Conservation (phyloP, 208 protist genomes). For the Strigomonas oncopelti region DNA sequence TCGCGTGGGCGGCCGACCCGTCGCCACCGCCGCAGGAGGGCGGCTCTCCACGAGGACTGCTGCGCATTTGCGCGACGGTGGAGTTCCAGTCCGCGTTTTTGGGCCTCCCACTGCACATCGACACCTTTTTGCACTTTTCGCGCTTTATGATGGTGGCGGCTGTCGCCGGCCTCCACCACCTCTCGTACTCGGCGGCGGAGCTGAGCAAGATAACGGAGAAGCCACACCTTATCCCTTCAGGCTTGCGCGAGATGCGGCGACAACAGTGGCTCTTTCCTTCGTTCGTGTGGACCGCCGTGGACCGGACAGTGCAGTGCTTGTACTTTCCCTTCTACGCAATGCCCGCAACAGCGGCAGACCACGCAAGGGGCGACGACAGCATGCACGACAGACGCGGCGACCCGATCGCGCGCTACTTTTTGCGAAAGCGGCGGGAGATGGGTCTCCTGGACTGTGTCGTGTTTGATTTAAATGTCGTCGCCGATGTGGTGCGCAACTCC, state of each 20-base stretch:
- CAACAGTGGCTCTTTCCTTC: conserved; percentile 20
- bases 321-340: background rate
- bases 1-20: background rate
- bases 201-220: background rate
- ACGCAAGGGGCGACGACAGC: background rate
- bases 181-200: background rate
- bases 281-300: background rate
- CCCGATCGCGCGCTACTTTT: conserved; percentile 62
- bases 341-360: background rate
- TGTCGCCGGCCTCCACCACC: background rate
- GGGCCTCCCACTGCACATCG: background rate
- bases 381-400: background rate
- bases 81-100: background rate
- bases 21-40: background rate
- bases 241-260: conserved; percentile 19
- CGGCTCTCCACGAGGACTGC: too few relatives aligned
- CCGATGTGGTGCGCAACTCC: conserved; percentile 43
- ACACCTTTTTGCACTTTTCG: background rate
- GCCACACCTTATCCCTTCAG: background rate
- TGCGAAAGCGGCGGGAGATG: conserved; percentile 27
- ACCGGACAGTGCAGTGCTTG: background rate
- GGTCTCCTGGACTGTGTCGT: conserved; percentile 23
- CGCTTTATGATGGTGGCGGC: conserved; percentile 1
- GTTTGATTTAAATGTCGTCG: conserved; percentile 50
- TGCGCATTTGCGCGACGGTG: background rate